A percentile compares a stretch with the other conserved stretches of the same genome.
Evolutionary conservation across 768 basidiomycete species (phyloP).

Genomic region (Russula dissimulans): DNA sequence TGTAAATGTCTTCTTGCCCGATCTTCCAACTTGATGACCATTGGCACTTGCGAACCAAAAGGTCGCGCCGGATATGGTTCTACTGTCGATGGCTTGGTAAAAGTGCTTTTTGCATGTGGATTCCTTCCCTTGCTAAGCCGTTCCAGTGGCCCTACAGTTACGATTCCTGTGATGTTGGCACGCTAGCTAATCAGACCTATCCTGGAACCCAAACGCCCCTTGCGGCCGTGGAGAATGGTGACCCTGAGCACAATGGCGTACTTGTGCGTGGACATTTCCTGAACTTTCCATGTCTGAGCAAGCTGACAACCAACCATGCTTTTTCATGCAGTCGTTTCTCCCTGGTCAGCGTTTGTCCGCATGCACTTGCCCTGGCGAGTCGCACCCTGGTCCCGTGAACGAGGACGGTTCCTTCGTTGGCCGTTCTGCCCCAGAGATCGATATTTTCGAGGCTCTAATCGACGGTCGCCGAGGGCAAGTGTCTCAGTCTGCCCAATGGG

Average conservation of each 20-base stretch:
- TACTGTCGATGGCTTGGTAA: slow-evolving; percentile 70
- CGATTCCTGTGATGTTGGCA: slow-evolving; percentile 65
- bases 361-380: slow-evolving; percentile 80
- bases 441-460: slow-evolving; percentile 79
- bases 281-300: background rate
- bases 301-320: background rate
- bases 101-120: slow-evolving; percentile 18
- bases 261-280: slow-evolving; percentile 53
- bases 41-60: slow-evolving; percentile 6
- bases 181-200: slow-evolving; percentile 57
- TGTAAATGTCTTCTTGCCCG: slow-evolving; percentile 13
- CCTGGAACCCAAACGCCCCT: slow-evolving; percentile 59
- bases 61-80: slow-evolving; percentile 87
- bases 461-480: slow-evolving; percentile 46
- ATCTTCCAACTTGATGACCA: background rate
- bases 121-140: slow-evolving; percentile 4
- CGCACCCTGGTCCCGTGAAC: slow-evolving; percentile 81
- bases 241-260: slow-evolving; percentile 31
- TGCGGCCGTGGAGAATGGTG: slow-evolving; percentile 54
- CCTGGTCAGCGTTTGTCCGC: slow-evolving; percentile 78
- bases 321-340: slow-evolving; percentile 43
- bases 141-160: slow-evolving; percentile 74
- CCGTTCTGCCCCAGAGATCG: slow-evolving; percentile 81
- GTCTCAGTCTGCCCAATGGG: slow-evolving; percentile 81
- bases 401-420: slow-evolving; percentile 69